Base-by-base conservation (phyloP, 257 asterid genomes). In the Henckelia pumila region DNA sequence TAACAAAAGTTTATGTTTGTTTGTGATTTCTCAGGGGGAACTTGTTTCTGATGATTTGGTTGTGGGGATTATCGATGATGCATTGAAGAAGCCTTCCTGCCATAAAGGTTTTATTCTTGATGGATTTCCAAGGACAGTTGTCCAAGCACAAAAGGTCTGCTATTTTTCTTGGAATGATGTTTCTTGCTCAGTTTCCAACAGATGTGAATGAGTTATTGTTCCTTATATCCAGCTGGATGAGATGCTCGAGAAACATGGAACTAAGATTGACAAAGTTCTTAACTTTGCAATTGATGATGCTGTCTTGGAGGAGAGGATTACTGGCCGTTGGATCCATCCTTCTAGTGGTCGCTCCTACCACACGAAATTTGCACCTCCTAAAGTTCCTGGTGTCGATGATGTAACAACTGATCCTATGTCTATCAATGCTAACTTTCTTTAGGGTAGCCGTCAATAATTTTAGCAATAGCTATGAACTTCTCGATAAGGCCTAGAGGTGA, bases 241-340 rank as follows among this genome's bases (percentile, higher is more conserved):
- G 77, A 92, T 92, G 97, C 97, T 92, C 73, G 88, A 74, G n/a
- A 82, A 82, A 29, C 91, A 77, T 67, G 96, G 98, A 44, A 83
- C 52, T 63, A 92, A 89, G 81, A 82, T 92, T 53, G 97, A 92
- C 77, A 89, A 92, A 74, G 97, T 92, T 76, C 87, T 92, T 8
- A 92, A 89, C 83, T 92, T 92, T 83, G 96, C 97, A 33, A 86
- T 92, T 75, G 97, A 89, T 77, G 97, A 89, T 81, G 87, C 98
- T 57, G 78, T 92, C 77, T 73, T 92, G 82, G 97, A 92, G 84
- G 98, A 92, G 86, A 80, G 98, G 68, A 89, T 92, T 68, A 89
- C 97, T 63, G 96, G 96, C 22, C 96, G 98, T n/a, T 92, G 98
- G 98, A 92, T 92, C 56, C 98, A 92, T 71, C 97, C 98, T 30